phyloP scores from a whole-genome alignment of 345 rosid genomes.

The Mercurialis annua region DNA sequence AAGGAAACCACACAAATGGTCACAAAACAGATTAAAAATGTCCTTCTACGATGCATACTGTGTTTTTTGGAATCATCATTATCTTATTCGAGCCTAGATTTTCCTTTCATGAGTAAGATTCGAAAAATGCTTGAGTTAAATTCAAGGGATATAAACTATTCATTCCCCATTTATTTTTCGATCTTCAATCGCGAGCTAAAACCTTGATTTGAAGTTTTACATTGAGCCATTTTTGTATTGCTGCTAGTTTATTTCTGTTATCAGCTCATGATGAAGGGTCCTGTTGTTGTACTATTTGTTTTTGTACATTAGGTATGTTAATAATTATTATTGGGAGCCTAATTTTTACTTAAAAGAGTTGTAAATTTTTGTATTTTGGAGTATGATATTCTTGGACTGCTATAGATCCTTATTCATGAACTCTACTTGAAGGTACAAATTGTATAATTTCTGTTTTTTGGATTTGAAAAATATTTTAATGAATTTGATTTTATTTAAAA shows the following conservation, averaged over 20 bases:
- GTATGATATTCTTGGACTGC: too few relatives aligned
- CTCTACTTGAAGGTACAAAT: too few relatives aligned
- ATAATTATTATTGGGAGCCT: too few relatives aligned
- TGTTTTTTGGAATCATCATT: neutral
- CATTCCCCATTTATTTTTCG: neutral
- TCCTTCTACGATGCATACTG: neutral
- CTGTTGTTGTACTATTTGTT: neutral
- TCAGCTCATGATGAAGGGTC: neutral
- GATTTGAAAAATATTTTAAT: too few relatives aligned
- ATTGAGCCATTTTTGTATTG: too few relatives aligned
- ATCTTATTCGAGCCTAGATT: neutral
- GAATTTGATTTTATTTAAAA: too few relatives aligned
- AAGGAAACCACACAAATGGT: conserved; percentile 29
- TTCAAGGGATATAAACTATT: neutral
- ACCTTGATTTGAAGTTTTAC: neutral
- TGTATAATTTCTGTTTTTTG: too few relatives aligned
- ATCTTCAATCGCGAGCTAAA: too few relatives aligned
- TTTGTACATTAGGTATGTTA: neutral
- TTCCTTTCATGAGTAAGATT: neutral
- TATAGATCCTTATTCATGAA: too few relatives aligned
- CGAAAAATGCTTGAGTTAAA: neutral
- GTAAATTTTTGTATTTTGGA: too few relatives aligned
- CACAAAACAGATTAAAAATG: conserved; percentile 31
- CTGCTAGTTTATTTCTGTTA: neutral
- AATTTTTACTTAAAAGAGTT: too few relatives aligned